Base-by-base conservation (phyloP, 2,329 filamentous ascomycete genomes). In the Fusarium sarcochroum region DNA sequence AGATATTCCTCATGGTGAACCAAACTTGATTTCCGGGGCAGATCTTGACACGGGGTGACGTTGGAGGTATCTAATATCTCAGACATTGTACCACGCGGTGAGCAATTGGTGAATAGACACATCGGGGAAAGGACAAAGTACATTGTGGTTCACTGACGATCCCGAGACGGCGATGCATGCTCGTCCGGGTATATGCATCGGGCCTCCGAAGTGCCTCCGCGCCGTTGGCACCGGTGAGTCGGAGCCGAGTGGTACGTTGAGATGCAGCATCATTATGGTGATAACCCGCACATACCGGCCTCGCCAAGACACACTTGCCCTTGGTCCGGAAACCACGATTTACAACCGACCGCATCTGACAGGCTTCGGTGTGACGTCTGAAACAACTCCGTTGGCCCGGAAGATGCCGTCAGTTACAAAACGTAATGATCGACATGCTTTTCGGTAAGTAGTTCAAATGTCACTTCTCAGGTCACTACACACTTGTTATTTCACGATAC, bases 1-100 rank as follows among this genome's bases (percentile, higher is more conserved):
- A 35, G 46, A 37, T 20, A 18, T 35, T 27, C 18, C 32, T 57
- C 27, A 7, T 15, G 11, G 5, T 27, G 6, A 21, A 42, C n/a
- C 7, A 34, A 58, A 58, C 30, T 63, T 58, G 61, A 58, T 63
- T 63, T 64, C 21, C 14, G n/a, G 35, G 58, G 15, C 38, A 30
- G 30, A 44, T 23, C 23, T 25, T 42, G 20, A 11, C 25, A n/a
- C 37, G 15, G 18, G 21, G 42, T 48, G 25, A 44, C 51, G 23
- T 27, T 47, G 3, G 9, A 46, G 45, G 30, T 30, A 18, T 27
- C 51, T 40, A 15, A 15, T 18, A 30, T 30, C 18, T 17, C 34
- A 15, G 13, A 8, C 15, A 23, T 35, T 27, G 32, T 45, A 35
- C 32, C 13, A 17, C 46, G 15, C 34, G 9, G 21, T 30, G 38